Evolutionary conservation across 306 rosid species (phyloP), one percentile per base, ranked within the genome.

Genomic region (Cercis canadensis): DNA sequence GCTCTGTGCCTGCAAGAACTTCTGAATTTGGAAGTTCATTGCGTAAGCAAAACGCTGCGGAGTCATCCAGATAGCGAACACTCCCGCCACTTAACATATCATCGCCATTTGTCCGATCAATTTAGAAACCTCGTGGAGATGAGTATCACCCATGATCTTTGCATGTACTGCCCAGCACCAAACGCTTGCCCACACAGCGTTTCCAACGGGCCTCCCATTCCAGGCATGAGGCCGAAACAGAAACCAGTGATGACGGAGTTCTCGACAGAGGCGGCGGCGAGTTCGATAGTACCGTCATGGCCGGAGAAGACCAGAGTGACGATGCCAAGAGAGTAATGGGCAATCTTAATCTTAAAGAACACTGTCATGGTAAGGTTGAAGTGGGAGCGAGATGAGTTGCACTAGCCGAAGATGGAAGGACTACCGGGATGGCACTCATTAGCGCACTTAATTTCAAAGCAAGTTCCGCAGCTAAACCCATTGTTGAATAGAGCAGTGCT

Each of bases 161-260:
- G 98, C 97, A 90, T 84, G 82, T 90, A 5, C 58, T 88, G 84
- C 5, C 98, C 96, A 0, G 94, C 96, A 17, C 98, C 98, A 3
- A 66, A 81, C 0, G 98, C 97, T 75, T 93, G 98, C 11, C 98
- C 98, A 40, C 98, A 93, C 0, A 93, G 82, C 5, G 98, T 93
- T 36, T 90, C 98, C 24, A 93, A 76, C 1, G 97, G 97, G 29
- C 97, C 90, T 18, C 97, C 98, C 98, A 93, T 93, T 8, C 98
- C 98, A 5, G 88, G 72, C 87, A 78, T 54, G 61, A 75, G 2
- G 39, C 90, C 90, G 57, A 77, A 72, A 74, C 82, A 77, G 74
- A 86, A 86, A 3, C 90, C 90, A 39, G 88, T 82, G 63, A 86
- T 83, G 62, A 86, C 90, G 0, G 86, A 83, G 76, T 86, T 83